These are phyloP conservation scores for Leccinum uliginosum DNA, from an alignment of 768 basidiomycete genomes.

Conservation along the genomic window DNA sequence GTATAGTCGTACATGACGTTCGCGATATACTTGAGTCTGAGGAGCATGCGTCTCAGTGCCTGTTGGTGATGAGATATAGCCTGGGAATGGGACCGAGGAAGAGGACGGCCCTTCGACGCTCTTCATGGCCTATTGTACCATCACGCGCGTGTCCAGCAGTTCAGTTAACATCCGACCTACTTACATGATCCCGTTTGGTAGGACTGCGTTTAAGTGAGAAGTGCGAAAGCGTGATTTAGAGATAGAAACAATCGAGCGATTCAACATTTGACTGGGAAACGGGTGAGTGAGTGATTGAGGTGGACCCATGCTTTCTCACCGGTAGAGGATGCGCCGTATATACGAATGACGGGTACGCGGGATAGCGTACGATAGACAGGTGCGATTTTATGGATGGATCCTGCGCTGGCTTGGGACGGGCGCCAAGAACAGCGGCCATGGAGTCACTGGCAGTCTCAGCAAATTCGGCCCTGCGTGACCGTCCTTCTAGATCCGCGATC, in stretches of 20 bases:
- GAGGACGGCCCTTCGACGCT: constrained; percentile 46
- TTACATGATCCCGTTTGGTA: constrained; percentile 94
- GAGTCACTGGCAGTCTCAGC: too few species aligned
- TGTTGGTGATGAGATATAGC: constrained; percentile 26
- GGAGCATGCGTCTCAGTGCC: constrained; percentile 70
- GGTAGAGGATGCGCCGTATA: constrained; percentile 77
- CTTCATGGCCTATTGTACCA: constrained; percentile 99
- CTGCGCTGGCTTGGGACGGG: too few species aligned
- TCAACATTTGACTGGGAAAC: constrained; percentile 62
- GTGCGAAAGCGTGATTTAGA: constrained; percentile 80
- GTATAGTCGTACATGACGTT: constrained; percentile 98
- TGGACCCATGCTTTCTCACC: constrained; percentile 83
- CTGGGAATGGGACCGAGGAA: background rate
- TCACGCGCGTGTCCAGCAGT: constrained; percentile 89
- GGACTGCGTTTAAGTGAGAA: constrained; percentile 86
- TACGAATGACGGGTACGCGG: constrained; percentile 74
- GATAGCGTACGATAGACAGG: constrained; percentile 33
- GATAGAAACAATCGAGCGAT: constrained; percentile 65
- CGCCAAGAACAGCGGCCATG: too few species aligned
- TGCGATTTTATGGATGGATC: too few species aligned
- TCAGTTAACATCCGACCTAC: constrained; percentile 91
- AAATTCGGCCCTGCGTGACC: too few species aligned
- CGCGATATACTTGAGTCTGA: constrained; percentile 89
- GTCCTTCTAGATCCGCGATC: too few species aligned
- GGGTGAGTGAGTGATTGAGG: constrained; percentile 1